Base-by-base conservation (phyloP, 371 early-diverging fungal genomes). In the Syncephalastrum racemosum region DNA sequence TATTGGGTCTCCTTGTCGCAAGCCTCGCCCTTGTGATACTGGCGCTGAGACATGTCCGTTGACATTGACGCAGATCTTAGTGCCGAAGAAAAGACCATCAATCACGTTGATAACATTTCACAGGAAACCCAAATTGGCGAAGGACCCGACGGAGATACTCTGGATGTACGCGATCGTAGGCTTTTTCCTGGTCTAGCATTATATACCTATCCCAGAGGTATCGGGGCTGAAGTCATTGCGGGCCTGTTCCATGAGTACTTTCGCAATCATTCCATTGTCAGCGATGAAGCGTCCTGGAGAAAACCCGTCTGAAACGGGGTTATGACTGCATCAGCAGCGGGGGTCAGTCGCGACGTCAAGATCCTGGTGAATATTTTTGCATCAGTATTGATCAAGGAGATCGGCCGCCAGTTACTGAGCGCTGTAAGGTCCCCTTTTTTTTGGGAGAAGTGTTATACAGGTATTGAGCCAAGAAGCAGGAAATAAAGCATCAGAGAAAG, bases 1-100 rank as follows among this genome's bases (percentile, higher is more conserved):
- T 13, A 73, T 42, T 1, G 68, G 73, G 19, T 70, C 68, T 0
- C 68, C 64, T 60, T 73, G 68, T 0, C 58, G 48, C 1, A 73
- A 50, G 1, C 64, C 70, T 42, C 68, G 39, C 2, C 31, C 15
- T 48, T 68, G 69, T 1, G 2, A 2, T 16, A 60, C 40, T 41
- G 62, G 43, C 2, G 45, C 1, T 14, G 59, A 49, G 2, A 69
- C 16, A 12, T 46, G 22, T 16, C 66, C 66, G 46, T 69, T 73
- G 50, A 65, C 46, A 18, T 61, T 56, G 42, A 67, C 44, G 13
- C 10, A 27, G n/a, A 69, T 23, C 1, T 39, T 12, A 1, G 64
- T 66, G n/a, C 4, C 1, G 40, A 68, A 68, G 52, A 73, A 66
- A 0, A 73, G 53, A 1, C 22, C 19, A 6, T 13, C 18, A 0